Conservation (phyloP, 106 monocot species). For the Amphibolis antarctica region DNA sequence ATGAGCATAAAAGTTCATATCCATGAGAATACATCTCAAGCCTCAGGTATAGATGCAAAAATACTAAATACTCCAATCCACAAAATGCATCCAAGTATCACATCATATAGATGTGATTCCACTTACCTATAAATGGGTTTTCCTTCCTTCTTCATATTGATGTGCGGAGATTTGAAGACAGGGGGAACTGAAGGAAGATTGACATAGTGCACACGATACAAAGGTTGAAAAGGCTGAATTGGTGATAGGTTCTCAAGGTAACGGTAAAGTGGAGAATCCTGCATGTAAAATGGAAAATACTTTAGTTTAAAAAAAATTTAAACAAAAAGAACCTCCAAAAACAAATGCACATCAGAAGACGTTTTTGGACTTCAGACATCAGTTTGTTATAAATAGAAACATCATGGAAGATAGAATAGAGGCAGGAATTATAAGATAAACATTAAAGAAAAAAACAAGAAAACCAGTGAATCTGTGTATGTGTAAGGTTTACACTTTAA, state of each 20-base stretch:
- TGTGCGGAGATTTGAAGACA: conserved; percentile 16
- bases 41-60: background rate
- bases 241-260: conserved; percentile 20
- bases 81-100: background rate
- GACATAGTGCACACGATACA: conserved; percentile 9
- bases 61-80: background rate
- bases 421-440: background rate
- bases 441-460: background rate
- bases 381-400: background rate
- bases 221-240: conserved; percentile 11
- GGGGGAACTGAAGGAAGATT: conserved; percentile 11
- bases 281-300: background rate
- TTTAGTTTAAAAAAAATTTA: background rate
- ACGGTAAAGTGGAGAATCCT: conserved; percentile 23
- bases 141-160: conserved; percentile 10
- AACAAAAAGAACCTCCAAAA: background rate
- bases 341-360: background rate
- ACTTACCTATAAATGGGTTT: conserved; percentile 8
- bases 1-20: background rate
- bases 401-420: background rate
- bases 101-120: background rate
- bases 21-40: background rate
- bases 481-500: too few relatives aligned
- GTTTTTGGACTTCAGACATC: background rate
- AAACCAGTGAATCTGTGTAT: too few relatives aligned